A percentile compares a stretch with the other conserved stretches of the same genome.
Conservation (phyloP, 2,329 filamentous ascomycete genomes). For the Teratosphaeria gauchensis region DNA sequence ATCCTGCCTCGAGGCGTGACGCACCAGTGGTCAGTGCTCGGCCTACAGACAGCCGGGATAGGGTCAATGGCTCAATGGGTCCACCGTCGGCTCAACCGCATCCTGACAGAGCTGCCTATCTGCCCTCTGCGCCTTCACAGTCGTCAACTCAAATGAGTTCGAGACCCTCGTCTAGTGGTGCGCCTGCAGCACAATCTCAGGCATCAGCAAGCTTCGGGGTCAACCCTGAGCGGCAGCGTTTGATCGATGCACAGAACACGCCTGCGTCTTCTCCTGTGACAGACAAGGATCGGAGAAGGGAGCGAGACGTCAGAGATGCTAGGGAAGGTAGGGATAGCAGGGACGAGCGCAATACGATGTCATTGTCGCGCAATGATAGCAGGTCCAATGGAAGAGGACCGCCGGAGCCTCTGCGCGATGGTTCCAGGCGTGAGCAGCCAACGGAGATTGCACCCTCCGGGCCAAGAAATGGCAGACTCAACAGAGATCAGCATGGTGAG, state of each 20-base stretch:
- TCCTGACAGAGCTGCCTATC: conserved; percentile 1
- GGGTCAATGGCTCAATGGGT: conserved; percentile 5
- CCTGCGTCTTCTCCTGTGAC: neutral
- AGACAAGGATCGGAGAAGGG: neutral
- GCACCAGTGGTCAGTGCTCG: conserved; percentile 3
- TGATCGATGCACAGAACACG: conserved; percentile 1
- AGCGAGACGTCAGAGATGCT: neutral
- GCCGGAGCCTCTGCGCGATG: conserved; percentile 9
- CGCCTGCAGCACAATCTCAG: neutral
- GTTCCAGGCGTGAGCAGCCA: conserved; percentile 14
- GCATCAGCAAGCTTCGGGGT: neutral
- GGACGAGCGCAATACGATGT: conserved; percentile 9
- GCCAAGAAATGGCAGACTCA: conserved; percentile 43
- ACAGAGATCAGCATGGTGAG: conserved; percentile 27
- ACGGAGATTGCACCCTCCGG: conserved; percentile 42
- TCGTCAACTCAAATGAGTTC: neutral
- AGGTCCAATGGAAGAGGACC: conserved; percentile 28
- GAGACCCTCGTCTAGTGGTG: neutral
- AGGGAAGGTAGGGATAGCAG: neutral
- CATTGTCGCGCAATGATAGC: conserved; percentile 10
- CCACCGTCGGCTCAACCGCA: conserved; percentile 1
- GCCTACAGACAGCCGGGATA: conserved; percentile 3
- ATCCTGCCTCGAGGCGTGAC: conserved; percentile 1
- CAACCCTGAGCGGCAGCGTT: conserved; percentile 3
- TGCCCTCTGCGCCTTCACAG: neutral